Evolutionary conservation across 139 green algal species (phyloP).

Genomic region (Yamagishiella unicocca): DNA sequence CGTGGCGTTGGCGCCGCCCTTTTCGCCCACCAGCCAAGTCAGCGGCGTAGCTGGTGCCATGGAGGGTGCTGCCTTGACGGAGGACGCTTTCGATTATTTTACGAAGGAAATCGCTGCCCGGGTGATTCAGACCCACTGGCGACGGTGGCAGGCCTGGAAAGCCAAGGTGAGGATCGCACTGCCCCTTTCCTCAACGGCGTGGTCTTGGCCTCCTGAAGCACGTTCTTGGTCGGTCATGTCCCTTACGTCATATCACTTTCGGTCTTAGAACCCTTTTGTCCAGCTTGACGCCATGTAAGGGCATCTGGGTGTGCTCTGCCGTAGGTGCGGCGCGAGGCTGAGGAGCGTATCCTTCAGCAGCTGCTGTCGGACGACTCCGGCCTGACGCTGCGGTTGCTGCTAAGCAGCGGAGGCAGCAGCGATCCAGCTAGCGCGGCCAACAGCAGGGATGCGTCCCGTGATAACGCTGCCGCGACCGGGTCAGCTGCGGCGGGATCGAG

Average conservation of each 20-base stretch:
- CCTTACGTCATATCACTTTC: no score
- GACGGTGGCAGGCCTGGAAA: conserved; percentile 45
- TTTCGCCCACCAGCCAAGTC: not conserved
- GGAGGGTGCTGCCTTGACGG: not conserved
- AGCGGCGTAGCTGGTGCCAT: not conserved
- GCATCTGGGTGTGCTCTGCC: not conserved
- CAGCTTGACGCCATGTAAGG: no score
- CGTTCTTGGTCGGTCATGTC: no score
- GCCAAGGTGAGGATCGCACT: conserved; percentile 37
- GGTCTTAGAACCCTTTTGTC: no score
- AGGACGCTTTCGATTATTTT: conserved; percentile 50
- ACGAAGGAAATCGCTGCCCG: conserved; percentile 66
- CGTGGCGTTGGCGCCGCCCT: not conserved
- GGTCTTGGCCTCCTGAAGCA: no score
- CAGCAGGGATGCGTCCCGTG: not conserved
- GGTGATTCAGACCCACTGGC: conserved; percentile 73
- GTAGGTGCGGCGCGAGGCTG: conserved; percentile 38
- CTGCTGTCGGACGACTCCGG: conserved; percentile 24
- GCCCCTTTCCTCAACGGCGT: no score
- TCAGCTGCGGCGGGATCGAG: not conserved
- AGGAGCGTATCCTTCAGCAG: conserved; percentile 44
- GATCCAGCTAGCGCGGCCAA: not conserved
- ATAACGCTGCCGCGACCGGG: not conserved
- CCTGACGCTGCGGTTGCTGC: conserved; percentile 19
- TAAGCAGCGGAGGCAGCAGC: conserved; percentile 18